Conservation (phyloP, 345 rosid species). For the Nasturtium officinale region DNA sequence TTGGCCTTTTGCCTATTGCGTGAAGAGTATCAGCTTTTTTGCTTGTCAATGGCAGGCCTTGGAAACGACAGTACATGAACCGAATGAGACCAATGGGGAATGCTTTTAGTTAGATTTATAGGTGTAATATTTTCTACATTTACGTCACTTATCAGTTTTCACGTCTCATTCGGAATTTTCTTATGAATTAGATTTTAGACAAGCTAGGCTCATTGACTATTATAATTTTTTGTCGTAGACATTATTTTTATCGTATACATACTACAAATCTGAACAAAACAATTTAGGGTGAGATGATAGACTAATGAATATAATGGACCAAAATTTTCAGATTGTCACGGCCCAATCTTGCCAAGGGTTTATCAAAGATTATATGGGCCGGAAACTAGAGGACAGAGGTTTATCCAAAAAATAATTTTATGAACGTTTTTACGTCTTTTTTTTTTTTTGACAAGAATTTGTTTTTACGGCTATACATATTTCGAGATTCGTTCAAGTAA, state of each 20-base stretch:
- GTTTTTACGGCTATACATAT: neutral
- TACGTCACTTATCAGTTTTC: slow-evolving; percentile 25
- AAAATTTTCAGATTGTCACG: neutral
- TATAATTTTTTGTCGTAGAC: neutral
- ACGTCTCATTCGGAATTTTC: neutral
- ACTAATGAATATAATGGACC: neutral
- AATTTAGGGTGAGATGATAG: neutral
- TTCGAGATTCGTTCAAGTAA: neutral
- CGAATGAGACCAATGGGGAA: slow-evolving; percentile 12
- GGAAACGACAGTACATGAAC: slow-evolving; percentile 36
- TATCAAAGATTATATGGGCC: neutral
- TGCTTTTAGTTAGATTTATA: too few relatives aligned
- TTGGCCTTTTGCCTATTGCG: neutral
- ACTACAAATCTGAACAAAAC: neutral
- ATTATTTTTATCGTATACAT: neutral
- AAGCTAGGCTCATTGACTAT: neutral
- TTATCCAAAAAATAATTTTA: neutral
- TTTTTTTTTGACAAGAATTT: neutral
- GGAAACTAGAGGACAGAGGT: neutral
- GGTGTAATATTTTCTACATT: slow-evolving; percentile 10
- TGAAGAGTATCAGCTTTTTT: slow-evolving; percentile 5
- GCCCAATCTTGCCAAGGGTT: neutral
- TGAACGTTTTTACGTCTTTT: neutral
- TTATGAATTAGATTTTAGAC: neutral
- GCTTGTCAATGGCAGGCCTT: slow-evolving; percentile 4